Evolutionary conservation across 352 stramenopile genomes (phyloP).

Genomic region (Phytophthora ohioensis): DNA sequence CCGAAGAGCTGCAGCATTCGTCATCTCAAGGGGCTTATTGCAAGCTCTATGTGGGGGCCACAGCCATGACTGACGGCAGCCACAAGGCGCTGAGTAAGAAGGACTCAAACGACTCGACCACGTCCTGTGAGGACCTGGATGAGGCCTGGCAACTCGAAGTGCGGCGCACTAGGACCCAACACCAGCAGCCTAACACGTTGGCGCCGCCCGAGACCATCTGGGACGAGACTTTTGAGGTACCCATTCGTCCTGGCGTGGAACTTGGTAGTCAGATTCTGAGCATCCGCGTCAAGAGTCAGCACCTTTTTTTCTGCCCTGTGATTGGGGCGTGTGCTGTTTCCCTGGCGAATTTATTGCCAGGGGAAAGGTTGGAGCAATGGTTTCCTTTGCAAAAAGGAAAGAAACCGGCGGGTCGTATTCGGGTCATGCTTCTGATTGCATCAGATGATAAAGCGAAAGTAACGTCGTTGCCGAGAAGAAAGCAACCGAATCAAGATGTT

Average conservation of each 20-base stretch:
- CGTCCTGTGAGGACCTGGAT: conserved; percentile 31
- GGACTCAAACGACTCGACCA: conserved; percentile 36
- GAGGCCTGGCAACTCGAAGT: conserved; percentile 46
- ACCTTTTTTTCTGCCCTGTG: conserved; percentile 64
- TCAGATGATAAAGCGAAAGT: conserved; percentile 25
- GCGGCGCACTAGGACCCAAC: conserved; percentile 55
- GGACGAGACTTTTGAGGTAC: conserved; percentile 68
- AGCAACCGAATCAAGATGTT: conserved; percentile 44
- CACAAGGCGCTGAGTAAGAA: conserved; percentile 48
- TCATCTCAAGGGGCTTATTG: conserved; percentile 72
- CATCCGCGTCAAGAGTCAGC: conserved; percentile 74
- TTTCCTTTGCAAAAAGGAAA: conserved; percentile 60
- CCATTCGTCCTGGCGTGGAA: conserved; percentile 33
- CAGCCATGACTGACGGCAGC: conserved; percentile 57
- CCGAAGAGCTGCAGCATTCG: conserved; percentile 52
- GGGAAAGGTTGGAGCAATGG: conserved; percentile 60
- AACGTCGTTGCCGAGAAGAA: conserved; percentile 12
- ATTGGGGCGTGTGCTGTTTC: conserved; percentile 63
- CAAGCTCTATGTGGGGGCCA: conserved; percentile 69
- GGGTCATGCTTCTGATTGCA: conserved; percentile 47
- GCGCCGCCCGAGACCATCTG: conserved; percentile 56
- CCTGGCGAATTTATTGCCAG: conserved; percentile 52
- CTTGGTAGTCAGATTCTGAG: conserved; percentile 58
- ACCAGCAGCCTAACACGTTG: conserved; percentile 43
- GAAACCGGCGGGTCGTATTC: conserved; percentile 60